Percentiles rank a stretch among this genome's conserved stretches.
Conservation (phyloP, 2,329 filamentous ascomycete species). For the Monosporascus sp. region DNA sequence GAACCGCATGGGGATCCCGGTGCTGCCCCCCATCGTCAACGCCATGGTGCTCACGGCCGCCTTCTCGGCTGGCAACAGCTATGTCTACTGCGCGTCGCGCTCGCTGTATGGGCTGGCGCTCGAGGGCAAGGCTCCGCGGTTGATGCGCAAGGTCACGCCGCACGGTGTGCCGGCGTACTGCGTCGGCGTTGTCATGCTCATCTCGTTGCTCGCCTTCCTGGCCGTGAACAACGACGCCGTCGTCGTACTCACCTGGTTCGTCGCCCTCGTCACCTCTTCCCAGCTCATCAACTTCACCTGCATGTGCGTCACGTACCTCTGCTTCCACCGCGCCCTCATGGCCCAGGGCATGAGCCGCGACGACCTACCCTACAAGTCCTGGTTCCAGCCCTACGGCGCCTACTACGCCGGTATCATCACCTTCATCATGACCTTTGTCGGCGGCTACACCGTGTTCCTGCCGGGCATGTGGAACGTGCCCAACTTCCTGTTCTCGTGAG, state of each 20-base stretch:
- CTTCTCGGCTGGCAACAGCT: constrained; percentile 62
- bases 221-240: constrained; percentile 62
- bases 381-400: constrained; percentile 65
- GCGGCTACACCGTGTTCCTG: constrained; percentile 72
- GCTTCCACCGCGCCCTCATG: constrained; percentile 63
- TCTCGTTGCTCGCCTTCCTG: constrained; percentile 68
- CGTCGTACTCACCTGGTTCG: constrained; percentile 67
- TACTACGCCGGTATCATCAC: constrained; percentile 60
- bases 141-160: constrained; percentile 56
- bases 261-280: constrained; percentile 64
- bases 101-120: constrained; percentile 64
- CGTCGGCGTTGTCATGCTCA: constrained; percentile 58
- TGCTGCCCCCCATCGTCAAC: constrained; percentile 68
- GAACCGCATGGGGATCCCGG: constrained; percentile 55
- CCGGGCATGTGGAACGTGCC: constrained; percentile 62
- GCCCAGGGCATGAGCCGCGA: constrained; percentile 64
- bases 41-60: constrained; percentile 64
- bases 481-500: constrained; percentile 66
- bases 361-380: constrained; percentile 63
- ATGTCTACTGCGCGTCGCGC: constrained; percentile 62
- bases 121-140: constrained; percentile 58
- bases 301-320: constrained; percentile 65
- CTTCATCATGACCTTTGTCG: constrained; percentile 66
- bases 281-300: constrained; percentile 69
- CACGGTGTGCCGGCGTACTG: constrained; percentile 70